Evolutionary conservation across 768 basidiomycete genomes (phyloP).

Genomic region (Scleroderma bovista): DNA sequence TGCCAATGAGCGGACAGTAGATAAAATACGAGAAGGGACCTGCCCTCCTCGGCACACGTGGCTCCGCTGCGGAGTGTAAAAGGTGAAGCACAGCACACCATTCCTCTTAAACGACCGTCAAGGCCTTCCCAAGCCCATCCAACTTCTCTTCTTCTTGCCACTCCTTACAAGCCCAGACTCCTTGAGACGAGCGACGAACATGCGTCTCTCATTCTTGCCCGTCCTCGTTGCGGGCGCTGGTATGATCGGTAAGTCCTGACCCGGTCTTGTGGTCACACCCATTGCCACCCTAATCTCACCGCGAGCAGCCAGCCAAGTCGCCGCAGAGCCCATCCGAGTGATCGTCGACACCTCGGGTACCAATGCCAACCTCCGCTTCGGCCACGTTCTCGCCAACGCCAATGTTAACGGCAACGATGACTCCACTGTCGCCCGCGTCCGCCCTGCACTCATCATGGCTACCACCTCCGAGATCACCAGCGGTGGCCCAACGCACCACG

Average conservation of each 20-base stretch:
- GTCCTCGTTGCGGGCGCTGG: constrained; percentile 33
- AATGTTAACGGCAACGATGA: constrained; percentile 25
- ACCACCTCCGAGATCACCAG: constrained; percentile 8
- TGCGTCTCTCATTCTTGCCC: constrained; percentile 36
- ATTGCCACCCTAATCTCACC: not conserved
- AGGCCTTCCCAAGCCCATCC: too few relatives aligned
- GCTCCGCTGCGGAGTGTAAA: not conserved
- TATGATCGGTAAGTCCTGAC: constrained; percentile 19
- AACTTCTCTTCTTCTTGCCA: not conserved
- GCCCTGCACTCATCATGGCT: constrained; percentile 7
- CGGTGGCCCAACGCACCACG: constrained; percentile 16
- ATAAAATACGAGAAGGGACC: too few relatives aligned
- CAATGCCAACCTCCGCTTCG: constrained; percentile 34
- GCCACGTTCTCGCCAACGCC: constrained; percentile 31
- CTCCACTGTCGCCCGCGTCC: constrained; percentile 16
- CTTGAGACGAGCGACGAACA: constrained; percentile 7
- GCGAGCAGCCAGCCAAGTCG: constrained; percentile 31
- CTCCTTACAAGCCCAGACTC: not conserved
- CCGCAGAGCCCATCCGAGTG: constrained; percentile 48
- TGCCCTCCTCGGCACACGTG: too few relatives aligned
- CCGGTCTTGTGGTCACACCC: not conserved
- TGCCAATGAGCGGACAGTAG: too few relatives aligned
- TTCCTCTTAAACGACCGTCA: not conserved
- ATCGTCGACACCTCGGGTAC: constrained; percentile 28
- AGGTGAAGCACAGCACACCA: not conserved